Base-by-base conservation (phyloP, 1,284 basidiomycete genomes). In the Omphalotus olearius region DNA sequence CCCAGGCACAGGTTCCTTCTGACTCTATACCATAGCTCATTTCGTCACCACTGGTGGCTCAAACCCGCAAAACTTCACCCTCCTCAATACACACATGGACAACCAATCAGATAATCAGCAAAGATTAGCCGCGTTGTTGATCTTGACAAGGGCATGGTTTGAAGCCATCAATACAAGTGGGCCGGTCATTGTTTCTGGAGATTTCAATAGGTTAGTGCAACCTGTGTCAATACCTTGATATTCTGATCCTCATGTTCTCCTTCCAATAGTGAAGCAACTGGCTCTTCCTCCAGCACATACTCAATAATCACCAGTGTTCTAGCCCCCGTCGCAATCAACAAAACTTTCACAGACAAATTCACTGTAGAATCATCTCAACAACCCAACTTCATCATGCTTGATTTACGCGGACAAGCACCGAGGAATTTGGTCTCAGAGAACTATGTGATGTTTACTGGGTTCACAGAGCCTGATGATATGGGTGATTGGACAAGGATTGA, bases 361-460 rank as follows among this genome's bases (percentile, higher is more conserved):
- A 60, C 68, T 1, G 67, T 77, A 0, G 45, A 58, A 7, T 23
- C 23, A 2, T 59, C 60, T 38, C 55, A 65, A 26, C 62, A 70
- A 13, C 63, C 65, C 6, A 60, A 62, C 43, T 80, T 80, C 57
- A 69, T 64, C 35, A 66, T 78, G 67, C 57, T 71, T 5, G 80
- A 82, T 62, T 55, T 79, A 36, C 70, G 76, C 38, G 70, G 58
- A 2, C 60, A 69, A 51, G 69, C 71, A 1, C 74, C 75, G 5
- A 68, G 73, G n/a, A 60, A 66, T 20, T 60, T 56, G 36, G 70
- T 80, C 1, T 76, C 74, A 0, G 68, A 71, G 1, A 71, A 78
- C 55, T 79, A 70, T 62, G 78, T 77, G 14, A 82, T 80, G 3
- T 82, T 74, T 60, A 81, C 79, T 0, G 79, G 75, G 0, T 82